These are phyloP conservation scores for Astrephomene gubernaculifera DNA, from an alignment of 139 green algal genomes.

Conservation along the genomic window DNA sequence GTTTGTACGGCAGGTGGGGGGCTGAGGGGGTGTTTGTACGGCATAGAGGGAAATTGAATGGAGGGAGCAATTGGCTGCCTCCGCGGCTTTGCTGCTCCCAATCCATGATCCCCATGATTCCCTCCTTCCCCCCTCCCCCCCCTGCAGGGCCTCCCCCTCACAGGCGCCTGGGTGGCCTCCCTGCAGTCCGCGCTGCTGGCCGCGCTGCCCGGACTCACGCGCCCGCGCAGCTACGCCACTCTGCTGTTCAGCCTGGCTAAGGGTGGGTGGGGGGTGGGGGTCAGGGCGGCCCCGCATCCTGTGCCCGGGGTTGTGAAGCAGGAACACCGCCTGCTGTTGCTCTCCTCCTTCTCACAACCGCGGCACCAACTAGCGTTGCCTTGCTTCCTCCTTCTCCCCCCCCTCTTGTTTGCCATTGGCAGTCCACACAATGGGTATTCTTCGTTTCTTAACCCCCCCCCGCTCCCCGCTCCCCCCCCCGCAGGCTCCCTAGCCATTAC, in stretches of 20 bases:
- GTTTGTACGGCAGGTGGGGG: constrained; percentile 10
- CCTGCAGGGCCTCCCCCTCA: background rate
- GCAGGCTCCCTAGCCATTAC: constrained; percentile 23
- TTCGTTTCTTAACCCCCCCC: no score
- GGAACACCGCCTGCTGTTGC: no score
- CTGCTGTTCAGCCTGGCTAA: constrained; percentile 33
- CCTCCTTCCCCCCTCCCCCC: background rate
- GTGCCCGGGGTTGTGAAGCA: background rate
- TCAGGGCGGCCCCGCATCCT: background rate
- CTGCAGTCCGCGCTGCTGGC: background rate
- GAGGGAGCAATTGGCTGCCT: no score
- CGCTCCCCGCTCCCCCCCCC: background rate
- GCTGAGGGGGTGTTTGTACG: background rate
- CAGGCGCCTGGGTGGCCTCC: background rate
- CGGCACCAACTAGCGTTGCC: no score
- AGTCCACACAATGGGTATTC: no score
- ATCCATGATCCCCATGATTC: background rate
- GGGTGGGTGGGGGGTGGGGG: background rate
- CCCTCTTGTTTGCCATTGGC: no score
- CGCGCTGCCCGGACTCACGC: background rate
- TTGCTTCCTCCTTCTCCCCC: background rate
- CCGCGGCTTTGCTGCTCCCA: no score
- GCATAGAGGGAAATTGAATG: no score
- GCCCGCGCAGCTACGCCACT: background rate
- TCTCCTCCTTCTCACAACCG: no score